Base-by-base conservation (phyloP, 179 eudicot species). In the Silene coronaria region DNA sequence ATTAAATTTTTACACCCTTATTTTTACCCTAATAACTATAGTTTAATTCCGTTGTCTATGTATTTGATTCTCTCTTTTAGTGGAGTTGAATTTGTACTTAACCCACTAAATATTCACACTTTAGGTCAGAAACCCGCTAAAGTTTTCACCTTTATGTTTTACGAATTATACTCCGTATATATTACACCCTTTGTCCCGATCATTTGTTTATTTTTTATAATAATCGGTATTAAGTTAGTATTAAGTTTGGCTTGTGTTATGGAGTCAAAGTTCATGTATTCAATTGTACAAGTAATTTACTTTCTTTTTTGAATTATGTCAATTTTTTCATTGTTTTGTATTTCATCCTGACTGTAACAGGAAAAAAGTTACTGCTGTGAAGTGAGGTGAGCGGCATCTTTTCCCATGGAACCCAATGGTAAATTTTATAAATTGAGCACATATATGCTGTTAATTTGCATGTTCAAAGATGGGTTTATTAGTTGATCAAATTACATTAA, bases 391-490 rank as follows among this genome's bases (percentile, higher is more conserved):
- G 21, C 58, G 4, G 58, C 61, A 16, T 13, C 75, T 58, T 67
- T 76, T 73, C 75, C 77, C 77, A 88, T 88, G 91, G 89, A 85
- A 75, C 38, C 78, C 34, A 82, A 79, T 67, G 89, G 85, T 84
- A 88, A 79, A 32, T 2, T 59, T 72, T 51, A 45, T 0, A 72
- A 32, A 17, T 13, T 53, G 19, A 14, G n/a, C 2, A 16, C 4
- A 2, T 17, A 10, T 24, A 10, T 0, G 6, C 1, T 26, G 1
- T 9, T 30, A 48, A 2, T 63, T 64, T 78, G 17, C 58, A 5
- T 53, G 58, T 17, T 53, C 7, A 53, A 1, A 14, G 58, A 53
- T 53, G 58, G 21, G 58, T 51, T 42, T 42, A n/a, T n/a, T n/a
- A n/a, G n/a, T n/a, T n/a, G n/a, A n/a, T n/a, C n/a, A n/a, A n/a